Base-by-base conservation (phyloP, 208 protist genomes). In the Tritrichomonas foetus region DNA sequence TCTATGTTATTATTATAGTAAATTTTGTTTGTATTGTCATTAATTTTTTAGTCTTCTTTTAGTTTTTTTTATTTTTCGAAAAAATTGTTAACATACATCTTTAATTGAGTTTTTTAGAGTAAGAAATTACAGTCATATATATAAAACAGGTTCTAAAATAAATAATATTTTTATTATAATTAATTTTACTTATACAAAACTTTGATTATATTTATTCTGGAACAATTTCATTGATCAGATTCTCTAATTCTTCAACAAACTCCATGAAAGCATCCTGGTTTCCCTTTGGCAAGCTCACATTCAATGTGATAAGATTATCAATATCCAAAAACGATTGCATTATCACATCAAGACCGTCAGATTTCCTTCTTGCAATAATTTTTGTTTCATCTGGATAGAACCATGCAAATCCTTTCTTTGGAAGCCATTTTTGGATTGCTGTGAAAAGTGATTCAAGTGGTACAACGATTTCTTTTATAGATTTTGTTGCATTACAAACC, bases 371-470 rank as follows among this genome's bases (percentile, higher is more conserved):
- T n/a, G 64, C 27, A 3, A 69, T 69, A n/a, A 69, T 69, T 30
- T 69, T 69, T 69, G 64, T 69, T 69, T 69, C 64, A 69, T 69
- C 64, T n/a, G 64, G 64, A 69, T 69, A 69, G 27, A 69, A 69
- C 64, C 64, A 69, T 8, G 64, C 64, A n/a, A 69, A 69, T 33
- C 64, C 64, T 33, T 69, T 11, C 27, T n/a, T 69, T 33, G 11
- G 11, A n/a, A 69, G n/a, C 11, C 27, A 69, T 8, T n/a, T 33
- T 25, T 69, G 64, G n/a, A 69, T n/a, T 33, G 64, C 64, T 8
- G 22, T 33, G 22, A 69, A 33, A 8, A 69, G n/a, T n/a, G 8
- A n/a, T 69, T 69, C 64, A 8, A 69, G 11, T 69, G 64, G 5
- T n/a, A 69, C 64, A 33, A 8, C 3, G 5, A 69, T 69, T n/a